Evolutionary conservation across 495 filamentous ascomycete species (phyloP).

Genomic region (Penicillium atrosanguineum): DNA sequence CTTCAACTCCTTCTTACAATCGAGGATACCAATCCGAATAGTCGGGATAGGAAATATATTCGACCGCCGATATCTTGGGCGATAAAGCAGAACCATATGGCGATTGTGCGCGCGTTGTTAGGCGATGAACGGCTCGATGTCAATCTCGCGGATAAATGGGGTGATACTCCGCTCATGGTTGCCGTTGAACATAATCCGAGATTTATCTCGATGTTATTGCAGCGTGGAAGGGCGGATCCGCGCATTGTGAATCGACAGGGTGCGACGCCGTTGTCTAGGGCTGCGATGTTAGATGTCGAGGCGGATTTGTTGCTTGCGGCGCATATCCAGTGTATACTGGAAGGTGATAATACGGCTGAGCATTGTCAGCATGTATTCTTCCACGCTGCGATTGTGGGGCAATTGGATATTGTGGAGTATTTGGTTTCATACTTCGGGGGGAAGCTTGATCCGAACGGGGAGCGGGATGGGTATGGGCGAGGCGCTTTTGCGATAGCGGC

Average conservation of each 20-base stretch:
- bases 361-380: constrained; percentile 27
- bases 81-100: constrained; percentile 24
- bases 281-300: not conserved
- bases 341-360: constrained; percentile 9
- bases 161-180: constrained; percentile 20
- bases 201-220: constrained; percentile 10
- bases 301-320: constrained; percentile 16
- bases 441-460: constrained; percentile 18
- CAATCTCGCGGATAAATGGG: constrained; percentile 22
- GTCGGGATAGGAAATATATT: constrained; percentile 17
- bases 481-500: constrained; percentile 23
- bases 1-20: constrained; percentile 12
- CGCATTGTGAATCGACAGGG: constrained; percentile 18
- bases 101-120: constrained; percentile 23
- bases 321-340: constrained; percentile 20
- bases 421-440: constrained; percentile 19
- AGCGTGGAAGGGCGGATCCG: constrained; percentile 13
- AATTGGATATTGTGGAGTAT: constrained; percentile 20
- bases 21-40: constrained; percentile 18
- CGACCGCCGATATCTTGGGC: constrained; percentile 41
- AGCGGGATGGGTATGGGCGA: constrained; percentile 9
- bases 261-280: constrained; percentile 15
- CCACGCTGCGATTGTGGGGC: constrained; percentile 21
- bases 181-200: constrained; percentile 8
- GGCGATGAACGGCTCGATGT: constrained; percentile 18